Conservation (phyloP, 1,284 basidiomycete species). For the Inonotus hispidus region DNA sequence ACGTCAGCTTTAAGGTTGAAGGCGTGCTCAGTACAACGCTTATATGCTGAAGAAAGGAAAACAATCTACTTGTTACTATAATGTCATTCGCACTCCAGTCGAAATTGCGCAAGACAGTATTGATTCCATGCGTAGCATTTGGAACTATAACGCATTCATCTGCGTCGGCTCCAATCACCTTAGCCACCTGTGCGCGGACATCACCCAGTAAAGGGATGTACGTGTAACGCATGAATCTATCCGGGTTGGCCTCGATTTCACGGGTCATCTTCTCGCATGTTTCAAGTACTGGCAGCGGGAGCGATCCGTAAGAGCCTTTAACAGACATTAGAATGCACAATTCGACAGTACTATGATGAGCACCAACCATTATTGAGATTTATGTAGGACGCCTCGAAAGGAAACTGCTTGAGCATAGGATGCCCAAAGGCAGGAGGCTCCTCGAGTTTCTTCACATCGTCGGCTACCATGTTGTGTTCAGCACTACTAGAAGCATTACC, state of each 20-base stretch:
- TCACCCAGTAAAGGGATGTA: slow-evolving; percentile 37
- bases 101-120: slow-evolving; percentile 62
- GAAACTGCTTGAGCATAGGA: slow-evolving; percentile 51
- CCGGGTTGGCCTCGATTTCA: slow-evolving; percentile 55
- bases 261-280: slow-evolving; percentile 41
- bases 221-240: slow-evolving; percentile 50
- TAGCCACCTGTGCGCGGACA: slow-evolving; percentile 48
- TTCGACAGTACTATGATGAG: not conserved
- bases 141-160: slow-evolving; percentile 66
- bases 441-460: not conserved
- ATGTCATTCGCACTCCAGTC: slow-evolving; percentile 47
- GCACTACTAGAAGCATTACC: not conserved
- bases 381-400: slow-evolving; percentile 52
- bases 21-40: not conserved
- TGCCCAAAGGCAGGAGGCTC: slow-evolving; percentile 52
- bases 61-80: slow-evolving; percentile 38
- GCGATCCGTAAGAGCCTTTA: slow-evolving; percentile 65
- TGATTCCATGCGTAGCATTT: slow-evolving; percentile 64
- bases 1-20: slow-evolving; percentile 44
- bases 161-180: slow-evolving; percentile 49
- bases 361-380: slow-evolving; percentile 60
- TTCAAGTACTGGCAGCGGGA: slow-evolving; percentile 54
- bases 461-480: not conserved
- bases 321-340: not conserved
- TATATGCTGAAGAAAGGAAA: not conserved